Conservation (phyloP, 1,284 basidiomycete species). For the Acaromyces ingoldii region DNA sequence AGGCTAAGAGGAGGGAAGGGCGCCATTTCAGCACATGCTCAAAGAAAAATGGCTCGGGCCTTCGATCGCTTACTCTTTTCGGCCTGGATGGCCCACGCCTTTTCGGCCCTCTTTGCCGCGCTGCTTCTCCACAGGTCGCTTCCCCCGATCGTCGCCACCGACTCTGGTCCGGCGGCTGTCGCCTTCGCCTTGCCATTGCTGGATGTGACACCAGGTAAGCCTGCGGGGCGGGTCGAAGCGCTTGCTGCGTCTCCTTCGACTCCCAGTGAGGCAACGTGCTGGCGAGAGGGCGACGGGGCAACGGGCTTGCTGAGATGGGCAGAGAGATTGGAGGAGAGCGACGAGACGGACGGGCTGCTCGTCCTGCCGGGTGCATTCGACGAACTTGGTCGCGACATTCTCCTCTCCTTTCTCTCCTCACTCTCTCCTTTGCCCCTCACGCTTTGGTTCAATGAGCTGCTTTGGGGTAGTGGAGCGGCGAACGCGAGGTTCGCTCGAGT, state of each 20-base stretch:
- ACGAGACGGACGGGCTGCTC: background rate
- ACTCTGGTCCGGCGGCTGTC: background rate
- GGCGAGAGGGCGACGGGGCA: background rate
- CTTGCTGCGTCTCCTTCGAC: background rate
- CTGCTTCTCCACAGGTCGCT: conserved; percentile 32
- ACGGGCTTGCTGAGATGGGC: conserved; percentile 2
- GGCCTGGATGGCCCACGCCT: conserved; percentile 42
- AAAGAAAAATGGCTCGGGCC: background rate
- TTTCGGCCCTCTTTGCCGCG: conserved; percentile 44
- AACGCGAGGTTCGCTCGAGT: too few relatives aligned
- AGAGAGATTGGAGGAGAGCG: background rate
- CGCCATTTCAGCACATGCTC: background rate
- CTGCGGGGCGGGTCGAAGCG: background rate
- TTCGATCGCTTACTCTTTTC: conserved; percentile 23
- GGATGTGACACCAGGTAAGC: background rate
- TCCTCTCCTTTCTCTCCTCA: too few relatives aligned
- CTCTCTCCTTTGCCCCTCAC: too few relatives aligned
- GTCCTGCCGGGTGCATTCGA: too few relatives aligned
- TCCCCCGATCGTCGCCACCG: background rate
- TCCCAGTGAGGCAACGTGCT: background rate
- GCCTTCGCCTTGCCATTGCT: conserved; percentile 2
- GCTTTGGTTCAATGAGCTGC: too few relatives aligned
- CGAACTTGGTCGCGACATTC: too few relatives aligned
- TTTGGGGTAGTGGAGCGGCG: too few relatives aligned
- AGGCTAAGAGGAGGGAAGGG: conserved; percentile 11